These are phyloP conservation scores for Teunomyces atbi DNA, from an alignment of 805 yeast species.

Conservation along the genomic window DNA sequence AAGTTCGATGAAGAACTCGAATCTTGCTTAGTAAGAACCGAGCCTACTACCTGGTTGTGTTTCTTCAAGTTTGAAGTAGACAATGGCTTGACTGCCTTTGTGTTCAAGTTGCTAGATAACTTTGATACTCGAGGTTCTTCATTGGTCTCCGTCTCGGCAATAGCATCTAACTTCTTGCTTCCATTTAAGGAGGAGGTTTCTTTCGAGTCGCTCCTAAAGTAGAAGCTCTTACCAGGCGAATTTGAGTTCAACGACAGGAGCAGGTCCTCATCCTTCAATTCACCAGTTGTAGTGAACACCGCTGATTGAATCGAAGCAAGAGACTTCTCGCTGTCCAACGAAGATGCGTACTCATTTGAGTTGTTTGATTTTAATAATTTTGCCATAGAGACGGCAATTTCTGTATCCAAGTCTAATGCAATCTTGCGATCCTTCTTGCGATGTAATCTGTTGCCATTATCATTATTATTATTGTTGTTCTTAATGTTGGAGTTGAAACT, in stretches of 20 bases:
- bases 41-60: conserved; percentile 7
- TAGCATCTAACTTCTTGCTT: conserved; percentile 17
- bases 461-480: conserved; percentile 9
- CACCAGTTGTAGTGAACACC: conserved; percentile 31
- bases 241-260: conserved; percentile 34
- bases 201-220: conserved; percentile 6
- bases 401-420: conserved; percentile 31
- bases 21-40: conserved; percentile 8
- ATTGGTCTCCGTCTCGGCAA: conserved; percentile 19
- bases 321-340: conserved; percentile 43
- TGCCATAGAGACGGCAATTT: conserved; percentile 49
- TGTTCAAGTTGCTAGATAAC: conserved; percentile 10
- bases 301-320: conserved; percentile 29
- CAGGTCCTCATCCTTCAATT: conserved; percentile 36
- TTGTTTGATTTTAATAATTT: conserved; percentile 22
- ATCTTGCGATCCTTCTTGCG: conserved; percentile 5
- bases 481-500: conserved; percentile 6
- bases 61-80: conserved; percentile 11
- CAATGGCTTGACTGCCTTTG: conserved; percentile 6
- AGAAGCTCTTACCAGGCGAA: conserved; percentile 14
- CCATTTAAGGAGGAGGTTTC: not conserved
- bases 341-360: conserved; percentile 20
- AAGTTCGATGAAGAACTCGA: conserved; percentile 18
- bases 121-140: conserved; percentile 6
- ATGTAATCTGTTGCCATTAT: conserved; percentile 5